Conservation (phyloP, 2,329 filamentous ascomycete species). For the Alternaria atra region DNA sequence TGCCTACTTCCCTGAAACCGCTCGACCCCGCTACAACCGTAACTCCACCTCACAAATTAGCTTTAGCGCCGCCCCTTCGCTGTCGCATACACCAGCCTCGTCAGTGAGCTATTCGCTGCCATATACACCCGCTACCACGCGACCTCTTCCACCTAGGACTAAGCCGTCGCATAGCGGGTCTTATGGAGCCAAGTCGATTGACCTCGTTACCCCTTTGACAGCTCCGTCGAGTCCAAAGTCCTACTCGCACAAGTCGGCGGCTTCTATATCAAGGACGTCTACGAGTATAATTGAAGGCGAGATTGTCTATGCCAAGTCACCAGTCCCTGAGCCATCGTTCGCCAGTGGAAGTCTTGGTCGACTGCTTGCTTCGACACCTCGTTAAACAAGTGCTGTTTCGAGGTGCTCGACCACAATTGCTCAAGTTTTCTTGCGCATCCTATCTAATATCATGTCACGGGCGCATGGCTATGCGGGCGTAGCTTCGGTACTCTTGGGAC, state of each 20-base stretch:
- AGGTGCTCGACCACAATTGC: background rate
- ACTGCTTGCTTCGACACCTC: slow-evolving; percentile 43
- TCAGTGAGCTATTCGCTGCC: slow-evolving; percentile 57
- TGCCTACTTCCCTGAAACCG: slow-evolving; percentile 33
- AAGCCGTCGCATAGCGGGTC: slow-evolving; percentile 50
- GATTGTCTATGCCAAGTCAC: slow-evolving; percentile 49
- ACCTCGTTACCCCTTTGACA: slow-evolving; percentile 56
- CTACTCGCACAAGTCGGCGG: slow-evolving; percentile 45
- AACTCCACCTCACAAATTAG: slow-evolving; percentile 48
- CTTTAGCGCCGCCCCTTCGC: slow-evolving; percentile 53
- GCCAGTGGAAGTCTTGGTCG: slow-evolving; percentile 51
- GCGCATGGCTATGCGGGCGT: slow-evolving; percentile 12
- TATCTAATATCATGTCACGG: slow-evolving; percentile 4
- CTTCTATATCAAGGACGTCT: slow-evolving; percentile 44
- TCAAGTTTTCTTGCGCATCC: slow-evolving; percentile 2
- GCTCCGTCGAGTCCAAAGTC: slow-evolving; percentile 46
- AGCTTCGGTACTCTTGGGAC: slow-evolving; percentile 5
- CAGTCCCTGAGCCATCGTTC: slow-evolving; percentile 43
- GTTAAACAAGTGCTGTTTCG: slow-evolving; percentile 4
- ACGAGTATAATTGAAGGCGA: slow-evolving; percentile 49
- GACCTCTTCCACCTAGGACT: slow-evolving; percentile 52
- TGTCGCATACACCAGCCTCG: slow-evolving; percentile 58
- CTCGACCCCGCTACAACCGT: slow-evolving; percentile 48
- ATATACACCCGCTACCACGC: slow-evolving; percentile 48
- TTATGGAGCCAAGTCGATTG: slow-evolving; percentile 53